phyloP scores from a whole-genome alignment of 768 basidiomycete genomes.

The Kwoniella sp. region DNA sequence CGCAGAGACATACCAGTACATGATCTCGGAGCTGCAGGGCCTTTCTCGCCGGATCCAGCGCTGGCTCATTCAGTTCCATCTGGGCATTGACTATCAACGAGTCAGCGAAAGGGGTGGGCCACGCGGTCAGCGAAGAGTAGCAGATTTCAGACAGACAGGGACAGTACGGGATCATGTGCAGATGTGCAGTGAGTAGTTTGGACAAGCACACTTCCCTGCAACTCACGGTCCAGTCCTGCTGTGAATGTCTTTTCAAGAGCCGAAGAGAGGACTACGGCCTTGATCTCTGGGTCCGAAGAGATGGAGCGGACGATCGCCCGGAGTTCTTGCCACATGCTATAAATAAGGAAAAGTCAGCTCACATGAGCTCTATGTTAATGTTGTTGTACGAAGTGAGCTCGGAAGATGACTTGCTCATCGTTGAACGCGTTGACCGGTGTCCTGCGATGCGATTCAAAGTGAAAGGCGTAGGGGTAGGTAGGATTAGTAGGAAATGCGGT shows the following conservation, averaged over 20 bases:
- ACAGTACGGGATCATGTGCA: too few species aligned
- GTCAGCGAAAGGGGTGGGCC: not conserved
- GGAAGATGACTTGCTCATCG: slow-evolving; percentile 40
- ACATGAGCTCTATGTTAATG: not conserved
- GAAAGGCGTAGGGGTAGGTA: not conserved
- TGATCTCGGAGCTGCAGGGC: slow-evolving; percentile 53
- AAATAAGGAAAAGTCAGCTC: slow-evolving; percentile 9
- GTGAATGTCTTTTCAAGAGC: slow-evolving; percentile 72
- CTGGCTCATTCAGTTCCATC: slow-evolving; percentile 13
- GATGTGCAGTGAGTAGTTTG: too few species aligned
- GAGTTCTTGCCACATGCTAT: slow-evolving; percentile 75
- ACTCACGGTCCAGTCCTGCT: slow-evolving; percentile 77
- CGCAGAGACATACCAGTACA: slow-evolving; percentile 57
- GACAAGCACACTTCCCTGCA: too few species aligned
- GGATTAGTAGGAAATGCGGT: not conserved
- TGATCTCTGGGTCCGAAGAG: slow-evolving; percentile 63
- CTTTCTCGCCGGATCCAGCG: slow-evolving; percentile 46
- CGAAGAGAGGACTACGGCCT: slow-evolving; percentile 74
- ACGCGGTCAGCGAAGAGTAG: too few species aligned
- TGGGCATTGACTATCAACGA: slow-evolving; percentile 27
- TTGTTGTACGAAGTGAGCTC: not conserved
- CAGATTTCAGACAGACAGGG: too few species aligned
- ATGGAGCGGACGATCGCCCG: slow-evolving; percentile 66
- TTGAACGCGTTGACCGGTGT: slow-evolving; percentile 55
- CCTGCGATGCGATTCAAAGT: too few species aligned